Percentiles rank a stretch among this genome's conserved stretches.
Conservation (phyloP, 2,329 filamentous ascomycete species). For the Hypoxylon sp. region DNA sequence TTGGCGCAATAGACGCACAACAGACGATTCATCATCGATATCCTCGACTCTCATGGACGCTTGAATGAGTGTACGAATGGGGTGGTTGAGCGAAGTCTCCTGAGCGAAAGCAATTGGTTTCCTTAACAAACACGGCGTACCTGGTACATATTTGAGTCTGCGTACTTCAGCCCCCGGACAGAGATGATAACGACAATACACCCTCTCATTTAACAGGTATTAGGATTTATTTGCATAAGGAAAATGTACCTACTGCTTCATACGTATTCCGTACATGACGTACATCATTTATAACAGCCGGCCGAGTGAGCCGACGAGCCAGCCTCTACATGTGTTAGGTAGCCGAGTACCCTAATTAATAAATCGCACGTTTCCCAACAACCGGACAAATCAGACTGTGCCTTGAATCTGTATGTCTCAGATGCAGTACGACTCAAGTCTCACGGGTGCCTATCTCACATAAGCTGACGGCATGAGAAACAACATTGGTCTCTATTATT, state of each 20-base stretch:
- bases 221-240: neutral
- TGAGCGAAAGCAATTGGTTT: neutral
- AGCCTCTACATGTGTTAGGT: neutral
- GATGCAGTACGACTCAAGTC: constrained; percentile 5
- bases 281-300: constrained; percentile 4
- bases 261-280: neutral
- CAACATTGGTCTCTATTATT: constrained; percentile 23
- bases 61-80: neutral
- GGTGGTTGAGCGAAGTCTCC: neutral
- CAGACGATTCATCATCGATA: constrained; percentile 39
- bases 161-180: neutral
- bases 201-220: constrained; percentile 9
- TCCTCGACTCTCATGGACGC: constrained; percentile 21
- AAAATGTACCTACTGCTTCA: neutral
- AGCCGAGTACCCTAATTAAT: constrained; percentile 2
- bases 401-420: constrained; percentile 10
- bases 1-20: constrained; percentile 35
- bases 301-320: neutral
- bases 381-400: constrained; percentile 17
- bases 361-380: neutral
- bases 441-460: constrained; percentile 22
- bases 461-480: constrained; percentile 27
- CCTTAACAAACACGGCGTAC: neutral
- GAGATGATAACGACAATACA: neutral
- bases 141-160: neutral